phyloP scores from a whole-genome alignment of 371 early-diverging fungal genomes.

The Lichtheimia ramosa region DNA sequence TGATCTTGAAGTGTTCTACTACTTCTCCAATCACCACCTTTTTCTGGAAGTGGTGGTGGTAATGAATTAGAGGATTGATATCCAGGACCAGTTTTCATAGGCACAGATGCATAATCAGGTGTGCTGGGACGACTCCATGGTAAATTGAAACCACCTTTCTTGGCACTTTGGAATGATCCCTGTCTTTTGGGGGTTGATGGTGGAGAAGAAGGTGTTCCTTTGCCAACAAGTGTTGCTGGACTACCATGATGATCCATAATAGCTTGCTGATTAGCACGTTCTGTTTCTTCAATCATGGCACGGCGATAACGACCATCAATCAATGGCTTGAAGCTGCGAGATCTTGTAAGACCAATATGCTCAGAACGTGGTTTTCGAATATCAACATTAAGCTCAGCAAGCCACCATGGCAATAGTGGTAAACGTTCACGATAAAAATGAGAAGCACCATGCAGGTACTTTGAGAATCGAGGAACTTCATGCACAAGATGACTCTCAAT shows the following conservation, averaged over 20 bases:
- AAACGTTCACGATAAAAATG: slow-evolving; percentile 26
- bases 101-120: too few relatives aligned
- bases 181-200: neutral
- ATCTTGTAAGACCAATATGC: slow-evolving; percentile 26
- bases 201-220: neutral
- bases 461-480: slow-evolving; percentile 97
- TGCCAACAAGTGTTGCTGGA: neutral
- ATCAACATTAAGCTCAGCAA: slow-evolving; percentile 48
- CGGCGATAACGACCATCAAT: slow-evolving; percentile 37
- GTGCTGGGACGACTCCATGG: too few relatives aligned
- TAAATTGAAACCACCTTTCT: too few relatives aligned
- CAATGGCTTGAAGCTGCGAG: slow-evolving; percentile 34
- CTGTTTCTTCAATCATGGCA: slow-evolving; percentile 30
- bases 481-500: slow-evolving; percentile 87
- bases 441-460: slow-evolving; percentile 94
- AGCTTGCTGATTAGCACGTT: slow-evolving; percentile 23
- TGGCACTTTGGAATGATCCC: neutral
- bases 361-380: slow-evolving; percentile 41
- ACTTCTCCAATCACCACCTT: too few relatives aligned
- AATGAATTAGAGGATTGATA: neutral
- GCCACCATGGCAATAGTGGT: slow-evolving; percentile 30
- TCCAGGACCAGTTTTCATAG: too few relatives aligned
- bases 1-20: neutral
- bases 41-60: slow-evolving; percentile 8
- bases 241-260: slow-evolving; percentile 9